Conservation (phyloP, 1,284 basidiomycete species). For the Fomes fomentarius region DNA sequence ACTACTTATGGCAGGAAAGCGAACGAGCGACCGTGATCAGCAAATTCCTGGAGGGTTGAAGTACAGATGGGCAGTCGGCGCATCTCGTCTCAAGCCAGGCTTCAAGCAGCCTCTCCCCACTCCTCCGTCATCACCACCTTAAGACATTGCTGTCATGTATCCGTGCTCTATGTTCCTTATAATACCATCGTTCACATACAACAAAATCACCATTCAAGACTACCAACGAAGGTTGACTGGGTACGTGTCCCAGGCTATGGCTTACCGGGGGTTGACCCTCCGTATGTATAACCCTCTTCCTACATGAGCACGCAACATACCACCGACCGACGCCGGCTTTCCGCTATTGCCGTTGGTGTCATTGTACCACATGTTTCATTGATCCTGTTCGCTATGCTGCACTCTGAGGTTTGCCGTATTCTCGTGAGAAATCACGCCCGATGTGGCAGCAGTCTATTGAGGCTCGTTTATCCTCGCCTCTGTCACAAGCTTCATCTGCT, state of each 20-base stretch:
- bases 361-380: not conserved
- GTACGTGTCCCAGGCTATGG: too few relatives aligned
- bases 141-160: not conserved
- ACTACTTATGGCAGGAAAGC: constrained; percentile 42
- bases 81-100: constrained; percentile 36
- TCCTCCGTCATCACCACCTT: constrained; percentile 8
- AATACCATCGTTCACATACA: constrained; percentile 1
- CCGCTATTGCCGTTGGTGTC: not conserved
- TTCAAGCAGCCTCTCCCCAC: constrained; percentile 13
- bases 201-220: not conserved
- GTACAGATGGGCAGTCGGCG: constrained; percentile 60
- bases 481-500: not conserved
- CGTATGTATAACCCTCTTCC: too few relatives aligned
- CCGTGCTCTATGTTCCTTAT: not conserved
- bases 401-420: not conserved
- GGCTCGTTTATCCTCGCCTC: constrained; percentile 7
- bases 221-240: too few relatives aligned
- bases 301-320: too few relatives aligned
- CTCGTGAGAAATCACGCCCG: constrained; percentile 20
- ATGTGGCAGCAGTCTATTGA: constrained; percentile 9
- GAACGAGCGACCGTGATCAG: constrained; percentile 50
- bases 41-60: constrained; percentile 62
- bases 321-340: not conserved
- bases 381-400: not conserved
- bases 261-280: too few relatives aligned